Evolutionary conservation across 352 stramenopile genomes (phyloP), one percentile per base, ranked within the genome.

Genomic region (Phytophthora ramorum): DNA sequence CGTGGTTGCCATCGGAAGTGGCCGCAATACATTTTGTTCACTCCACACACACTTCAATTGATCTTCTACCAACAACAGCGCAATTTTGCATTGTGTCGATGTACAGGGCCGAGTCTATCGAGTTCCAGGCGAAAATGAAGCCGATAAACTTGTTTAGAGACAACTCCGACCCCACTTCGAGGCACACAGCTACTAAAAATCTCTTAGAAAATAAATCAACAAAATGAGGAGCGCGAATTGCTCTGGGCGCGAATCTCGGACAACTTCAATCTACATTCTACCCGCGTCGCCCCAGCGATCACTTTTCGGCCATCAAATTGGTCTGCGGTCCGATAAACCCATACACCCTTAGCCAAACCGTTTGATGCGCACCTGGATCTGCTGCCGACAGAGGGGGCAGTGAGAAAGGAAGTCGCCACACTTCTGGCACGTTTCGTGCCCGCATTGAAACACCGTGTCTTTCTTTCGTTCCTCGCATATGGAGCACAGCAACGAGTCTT

Each of bases 371-470:
- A 90, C 71, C 43, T 88, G 80, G 45, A 95, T 96, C 22, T 76
- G 41, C 46, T 91, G 74, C 6, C 86, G 82, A 68, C 86, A 96
- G 16, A 79, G 86, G 8, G 88, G 88, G 38, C 86, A 96, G 48
- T 91, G 67, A 24, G 67, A 65, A 17, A 96, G 35, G 30, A 87
- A 63, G 8, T 83, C 46, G 0, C 73, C 70, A 40, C 88, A 94
- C 12, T 63, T 59, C 20, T 70, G 59, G 50, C 88, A 96, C 26
- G 87, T 93, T 55, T 96, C 83, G 58, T 96, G 88, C 17, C 85
- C 88, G 52, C 86, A 95, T 71, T 94, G 86, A 71, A 93, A 95
- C 37, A 95, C 86, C 32, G 72, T 86, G 66, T 96, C 75, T 58
- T 96, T 96, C 28, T 74, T 73, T 17, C 73, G 76, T 51, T 94